Percentiles rank a stretch among this genome's conserved stretches.
These are phyloP conservation scores for Nitzschia putrida DNA, from an alignment of 108 stramenopile genomes.

Conservation along the genomic window DNA sequence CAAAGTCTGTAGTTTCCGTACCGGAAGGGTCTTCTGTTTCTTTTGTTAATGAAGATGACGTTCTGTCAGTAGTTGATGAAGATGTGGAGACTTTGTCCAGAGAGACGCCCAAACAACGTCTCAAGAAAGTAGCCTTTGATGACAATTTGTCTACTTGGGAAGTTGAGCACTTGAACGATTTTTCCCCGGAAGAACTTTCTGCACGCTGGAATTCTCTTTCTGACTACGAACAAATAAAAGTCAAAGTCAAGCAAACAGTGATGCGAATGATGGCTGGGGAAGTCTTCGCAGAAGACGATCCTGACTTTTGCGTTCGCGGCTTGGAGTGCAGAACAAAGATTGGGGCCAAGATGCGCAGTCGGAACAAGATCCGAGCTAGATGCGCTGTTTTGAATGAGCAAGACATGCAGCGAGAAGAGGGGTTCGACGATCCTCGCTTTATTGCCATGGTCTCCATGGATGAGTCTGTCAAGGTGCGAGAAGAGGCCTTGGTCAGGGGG, in stretches of 20 bases:
- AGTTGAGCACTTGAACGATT: slow-evolving; percentile 6
- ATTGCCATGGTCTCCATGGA: slow-evolving; percentile 38
- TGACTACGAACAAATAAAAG: slow-evolving; percentile 24
- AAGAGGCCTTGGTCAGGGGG: slow-evolving; percentile 10
- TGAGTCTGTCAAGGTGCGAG: slow-evolving; percentile 3
- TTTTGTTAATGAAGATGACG: too few relatives aligned
- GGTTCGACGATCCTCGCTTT: slow-evolving; percentile 29
- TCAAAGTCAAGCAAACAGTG: slow-evolving; percentile 12
- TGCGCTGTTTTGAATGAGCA: slow-evolving; percentile 41
- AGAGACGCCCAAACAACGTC: too few relatives aligned
- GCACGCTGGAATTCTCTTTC: slow-evolving; percentile 17
- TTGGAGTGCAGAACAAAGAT: slow-evolving; percentile 26
- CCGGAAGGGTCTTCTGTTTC: background rate
- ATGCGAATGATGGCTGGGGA: slow-evolving; percentile 27
- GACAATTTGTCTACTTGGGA: background rate
- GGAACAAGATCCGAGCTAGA: slow-evolving; percentile 20
- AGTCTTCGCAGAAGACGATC: slow-evolving; percentile 1
- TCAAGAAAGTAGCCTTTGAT: slow-evolving; percentile 1
- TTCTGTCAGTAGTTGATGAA: too few relatives aligned
- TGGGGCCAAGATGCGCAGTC: slow-evolving; percentile 14
- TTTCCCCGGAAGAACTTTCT: slow-evolving; percentile 14
- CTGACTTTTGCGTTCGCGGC: slow-evolving; percentile 19
- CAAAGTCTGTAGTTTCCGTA: background rate
- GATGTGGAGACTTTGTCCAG: too few relatives aligned
- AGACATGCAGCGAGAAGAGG: slow-evolving; percentile 33